phyloP scores from a whole-genome alignment of 139 green algal species.

The Auxenochlorella pyrenoidosa region DNA sequence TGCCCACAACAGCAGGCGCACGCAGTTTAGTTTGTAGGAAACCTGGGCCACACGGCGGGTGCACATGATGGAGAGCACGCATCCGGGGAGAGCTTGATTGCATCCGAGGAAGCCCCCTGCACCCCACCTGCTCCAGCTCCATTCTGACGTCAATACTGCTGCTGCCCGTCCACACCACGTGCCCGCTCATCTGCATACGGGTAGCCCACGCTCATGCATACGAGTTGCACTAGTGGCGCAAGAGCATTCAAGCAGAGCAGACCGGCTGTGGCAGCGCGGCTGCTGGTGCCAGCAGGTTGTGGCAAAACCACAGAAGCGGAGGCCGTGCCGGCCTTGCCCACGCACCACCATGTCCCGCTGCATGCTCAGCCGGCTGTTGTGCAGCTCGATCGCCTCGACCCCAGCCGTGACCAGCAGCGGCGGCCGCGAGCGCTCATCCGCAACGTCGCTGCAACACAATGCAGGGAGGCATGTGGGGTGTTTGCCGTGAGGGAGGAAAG shows the following conservation, averaged over 20 bases:
- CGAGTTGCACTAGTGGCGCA: too few species aligned
- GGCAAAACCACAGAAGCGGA: too few species aligned
- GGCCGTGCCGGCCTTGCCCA: too few species aligned
- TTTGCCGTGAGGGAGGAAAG: too few species aligned
- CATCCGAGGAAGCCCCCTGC: too few species aligned
- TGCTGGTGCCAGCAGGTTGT: too few species aligned
- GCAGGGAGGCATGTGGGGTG: background rate
- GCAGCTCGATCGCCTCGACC: slow-evolving; percentile 75
- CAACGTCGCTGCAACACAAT: slow-evolving; percentile 40
- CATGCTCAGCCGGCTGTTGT: slow-evolving; percentile 47
- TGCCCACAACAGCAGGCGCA: slow-evolving; percentile 5
- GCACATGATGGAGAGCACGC: background rate
- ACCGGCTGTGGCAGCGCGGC: too few species aligned
- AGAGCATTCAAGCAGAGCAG: too few species aligned
- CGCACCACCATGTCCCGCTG: slow-evolving; percentile 54
- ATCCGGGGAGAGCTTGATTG: background rate
- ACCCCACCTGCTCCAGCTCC: background rate
- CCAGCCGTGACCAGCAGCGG: slow-evolving; percentile 81
- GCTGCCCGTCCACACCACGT: slow-evolving; percentile 82
- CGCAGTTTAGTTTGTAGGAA: background rate
- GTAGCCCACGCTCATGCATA: too few species aligned
- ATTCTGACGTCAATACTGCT: slow-evolving; percentile 23
- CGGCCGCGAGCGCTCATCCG: slow-evolving; percentile 34
- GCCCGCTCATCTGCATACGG: slow-evolving; percentile 35
- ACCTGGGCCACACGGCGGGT: too few species aligned